phyloP scores from a whole-genome alignment of 768 basidiomycete species.

The Tulasnella sp. region DNA sequence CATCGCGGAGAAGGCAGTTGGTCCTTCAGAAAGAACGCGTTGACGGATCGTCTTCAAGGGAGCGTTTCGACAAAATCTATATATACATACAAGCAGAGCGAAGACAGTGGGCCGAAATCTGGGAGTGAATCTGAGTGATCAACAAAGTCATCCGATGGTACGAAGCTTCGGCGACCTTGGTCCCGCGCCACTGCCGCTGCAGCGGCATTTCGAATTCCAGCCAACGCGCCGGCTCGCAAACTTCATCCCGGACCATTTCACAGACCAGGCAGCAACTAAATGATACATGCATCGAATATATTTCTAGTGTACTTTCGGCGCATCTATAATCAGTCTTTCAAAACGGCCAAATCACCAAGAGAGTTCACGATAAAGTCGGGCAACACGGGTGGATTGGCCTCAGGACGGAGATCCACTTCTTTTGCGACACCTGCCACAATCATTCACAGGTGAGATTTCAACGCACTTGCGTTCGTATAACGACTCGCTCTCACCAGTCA shows the following conservation, averaged over 20 bases:
- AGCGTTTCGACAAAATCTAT: background rate
- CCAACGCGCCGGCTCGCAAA: too few relatives aligned
- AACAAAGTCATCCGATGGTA: background rate
- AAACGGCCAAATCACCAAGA: slow-evolving; percentile 70
- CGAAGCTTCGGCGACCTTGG: too few relatives aligned
- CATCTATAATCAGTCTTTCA: slow-evolving; percentile 38
- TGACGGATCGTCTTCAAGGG: background rate
- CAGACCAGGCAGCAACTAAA: too few relatives aligned
- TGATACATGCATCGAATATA: background rate
- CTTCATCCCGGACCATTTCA: background rate
- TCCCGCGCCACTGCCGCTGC: too few relatives aligned
- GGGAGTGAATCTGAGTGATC: background rate
- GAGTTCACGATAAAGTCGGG: slow-evolving; percentile 82
- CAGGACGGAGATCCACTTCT: slow-evolving; percentile 71
- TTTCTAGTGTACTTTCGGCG: background rate
- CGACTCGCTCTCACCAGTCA: slow-evolving; percentile 69
- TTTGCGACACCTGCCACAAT: slow-evolving; percentile 67
- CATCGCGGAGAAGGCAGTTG: background rate
- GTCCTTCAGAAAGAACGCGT: background rate
- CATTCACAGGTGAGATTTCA: slow-evolving; percentile 1
- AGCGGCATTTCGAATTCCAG: too few relatives aligned
- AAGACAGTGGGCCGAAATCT: background rate
- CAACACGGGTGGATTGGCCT: slow-evolving; percentile 63
- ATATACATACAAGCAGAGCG: background rate
- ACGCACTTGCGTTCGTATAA: background rate